Evolutionary conservation across 768 basidiomycete genomes (phyloP), one percentile per base, ranked within the genome.

Genomic region (Pisolithus tinctorius): DNA sequence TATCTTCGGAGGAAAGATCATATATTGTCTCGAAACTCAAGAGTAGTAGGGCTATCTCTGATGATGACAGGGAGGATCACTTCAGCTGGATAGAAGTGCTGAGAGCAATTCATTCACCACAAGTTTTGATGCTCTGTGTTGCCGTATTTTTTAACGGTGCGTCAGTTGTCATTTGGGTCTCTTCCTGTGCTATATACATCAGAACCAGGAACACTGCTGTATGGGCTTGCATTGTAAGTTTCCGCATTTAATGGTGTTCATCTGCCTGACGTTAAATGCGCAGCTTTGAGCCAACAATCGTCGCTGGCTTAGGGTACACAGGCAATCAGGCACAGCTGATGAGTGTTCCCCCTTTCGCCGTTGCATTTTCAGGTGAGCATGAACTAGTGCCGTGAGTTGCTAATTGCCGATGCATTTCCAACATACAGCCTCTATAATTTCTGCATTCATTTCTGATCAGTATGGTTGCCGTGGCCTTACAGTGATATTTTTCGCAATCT

Each of bases 21-120:
- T 78, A 79, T 53, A 67, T 81, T 34, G 55, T 68, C 38, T 58
- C 57, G 37, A 40, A 16, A 46, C 45, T 63, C 48, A 63, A 58
- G 51, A 34, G 50, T 1, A 60, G 53, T 30, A 50, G 63, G 53
- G 46, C 75, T 55, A 54, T 71, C 67, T 58, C 70, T 56, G 49
- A 71, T 70, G 74, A 79, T 47, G 51, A 73, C 11, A 53, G 72
- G 13, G 53, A 56, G 7, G 78, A 83, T 50, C 26, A n/a, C 1
- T 83, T 84, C 61, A 78, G 72, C 54, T 84, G 81, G 82, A 58
- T 46, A 6, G 82, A 87, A 60, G 77, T 84, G 26, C 53, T 60
- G 34, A 34, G 34, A 34, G 34, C 34, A 14, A 14, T 34, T 34
- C 13, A 13, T 34, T 34, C 34, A 34, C 77, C 78, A 0, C 84